These are phyloP conservation scores for Wickerhamiella kurtzmanii DNA, from an alignment of 805 yeast genomes.

Conservation along the genomic window DNA sequence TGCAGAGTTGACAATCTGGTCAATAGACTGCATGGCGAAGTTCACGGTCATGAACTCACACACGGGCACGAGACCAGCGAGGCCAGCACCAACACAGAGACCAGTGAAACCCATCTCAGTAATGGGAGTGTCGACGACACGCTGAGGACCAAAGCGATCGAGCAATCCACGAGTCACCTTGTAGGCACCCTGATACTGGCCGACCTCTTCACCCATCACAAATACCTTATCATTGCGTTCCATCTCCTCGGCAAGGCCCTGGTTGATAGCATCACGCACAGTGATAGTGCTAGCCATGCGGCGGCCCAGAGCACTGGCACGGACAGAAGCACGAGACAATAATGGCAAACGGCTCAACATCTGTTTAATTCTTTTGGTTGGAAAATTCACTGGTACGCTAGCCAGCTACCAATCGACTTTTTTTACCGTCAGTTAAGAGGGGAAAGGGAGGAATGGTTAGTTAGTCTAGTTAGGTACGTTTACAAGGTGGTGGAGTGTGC, in stretches of 20 bases:
- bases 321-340: neutral
- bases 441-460: neutral
- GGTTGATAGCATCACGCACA: constrained; percentile 92
- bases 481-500: neutral
- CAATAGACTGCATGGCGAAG: constrained; percentile 99
- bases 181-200: constrained; percentile 98
- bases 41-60: constrained; percentile 98
- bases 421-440: neutral
- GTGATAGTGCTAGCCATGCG: constrained; percentile 36
- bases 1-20: constrained; percentile 95
- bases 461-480: neutral
- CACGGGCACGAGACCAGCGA: constrained; percentile 89
- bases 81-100: constrained; percentile 88
- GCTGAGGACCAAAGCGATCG: constrained; percentile 88
- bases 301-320: constrained; percentile 16
- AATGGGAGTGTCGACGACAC: constrained; percentile 92
- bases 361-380: neutral
- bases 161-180: constrained; percentile 90
- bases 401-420: neutral
- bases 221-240: constrained; percentile 91
- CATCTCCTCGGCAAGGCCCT: constrained; percentile 93
- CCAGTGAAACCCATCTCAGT: constrained; percentile 99
- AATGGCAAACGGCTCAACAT: neutral
- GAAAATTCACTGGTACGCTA: neutral
- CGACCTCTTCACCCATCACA: constrained; percentile 98